Conservation (phyloP, 2,329 filamentous ascomycete genomes). For the Thelonectria olida region DNA sequence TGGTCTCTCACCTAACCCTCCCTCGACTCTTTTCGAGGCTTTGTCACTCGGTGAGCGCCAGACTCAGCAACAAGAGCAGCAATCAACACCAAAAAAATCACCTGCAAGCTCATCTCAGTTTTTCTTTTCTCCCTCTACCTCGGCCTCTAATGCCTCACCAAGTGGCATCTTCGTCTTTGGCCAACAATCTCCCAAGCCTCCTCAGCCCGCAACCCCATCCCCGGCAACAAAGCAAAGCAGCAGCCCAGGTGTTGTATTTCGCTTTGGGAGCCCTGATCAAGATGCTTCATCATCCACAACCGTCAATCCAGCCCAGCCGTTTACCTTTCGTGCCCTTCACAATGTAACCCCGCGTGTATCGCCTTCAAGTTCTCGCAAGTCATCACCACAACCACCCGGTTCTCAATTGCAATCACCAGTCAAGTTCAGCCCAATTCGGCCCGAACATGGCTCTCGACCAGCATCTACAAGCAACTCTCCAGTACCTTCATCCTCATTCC, state of each 20-base stretch:
- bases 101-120: neutral
- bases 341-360: constrained; percentile 8
- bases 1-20: neutral
- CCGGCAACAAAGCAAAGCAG: neutral
- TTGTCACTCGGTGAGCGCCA: constrained; percentile 5
- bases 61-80: neutral
- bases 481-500: neutral
- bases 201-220: neutral
- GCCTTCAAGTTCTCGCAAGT: neutral
- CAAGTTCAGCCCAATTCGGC: neutral
- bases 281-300: neutral
- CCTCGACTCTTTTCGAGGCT: neutral
- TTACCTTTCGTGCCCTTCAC: constrained; percentile 1
- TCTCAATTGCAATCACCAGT: neutral
- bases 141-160: neutral
- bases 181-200: neutral
- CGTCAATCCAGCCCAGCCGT: neutral
- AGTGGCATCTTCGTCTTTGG: constrained; percentile 8
- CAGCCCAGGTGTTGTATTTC: neutral
- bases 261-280: neutral
- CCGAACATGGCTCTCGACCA: no score
- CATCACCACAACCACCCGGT: neutral
- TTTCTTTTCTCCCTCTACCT: neutral
- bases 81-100: neutral
- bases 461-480: neutral